Percentiles rank a stretch among this genome's conserved stretches.
These are phyloP conservation scores for Trypanosoma boissoni DNA, from an alignment of 208 protist genomes.

Conservation along the genomic window DNA sequence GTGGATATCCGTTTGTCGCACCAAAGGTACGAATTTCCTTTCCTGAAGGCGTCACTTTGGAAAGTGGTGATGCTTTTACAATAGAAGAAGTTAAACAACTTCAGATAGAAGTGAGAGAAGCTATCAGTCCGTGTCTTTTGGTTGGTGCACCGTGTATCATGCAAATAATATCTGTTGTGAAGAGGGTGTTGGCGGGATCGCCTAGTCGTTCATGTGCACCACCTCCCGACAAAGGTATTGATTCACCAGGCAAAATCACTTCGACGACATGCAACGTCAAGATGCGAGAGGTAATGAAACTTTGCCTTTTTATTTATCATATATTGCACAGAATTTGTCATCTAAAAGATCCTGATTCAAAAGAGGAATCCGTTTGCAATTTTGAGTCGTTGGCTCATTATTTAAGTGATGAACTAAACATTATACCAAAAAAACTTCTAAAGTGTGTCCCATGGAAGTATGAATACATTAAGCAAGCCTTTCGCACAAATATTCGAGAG, in stretches of 20 bases:
- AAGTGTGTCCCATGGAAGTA: slow-evolving; percentile 59
- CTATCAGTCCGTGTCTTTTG: slow-evolving; percentile 50
- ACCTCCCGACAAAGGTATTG: slow-evolving; percentile 3
- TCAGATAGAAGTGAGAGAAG: slow-evolving; percentile 42
- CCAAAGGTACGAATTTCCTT: slow-evolving; percentile 48
- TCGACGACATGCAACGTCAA: slow-evolving; percentile 25
- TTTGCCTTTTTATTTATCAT: slow-evolving; percentile 69
- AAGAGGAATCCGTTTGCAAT: slow-evolving; percentile 64
- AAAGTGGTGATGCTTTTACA: slow-evolving; percentile 25
- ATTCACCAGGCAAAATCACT: slow-evolving; percentile 10
- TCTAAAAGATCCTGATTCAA: slow-evolving; percentile 69
- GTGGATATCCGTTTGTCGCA: slow-evolving; percentile 66
- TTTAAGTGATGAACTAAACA: slow-evolving; percentile 40
- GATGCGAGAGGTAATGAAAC: slow-evolving; percentile 51
- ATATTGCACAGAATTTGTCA: slow-evolving; percentile 77
- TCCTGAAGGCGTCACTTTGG: slow-evolving; percentile 27
- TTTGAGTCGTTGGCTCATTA: slow-evolving; percentile 60
- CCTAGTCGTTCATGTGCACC: slow-evolving; percentile 10
- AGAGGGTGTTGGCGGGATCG: slow-evolving; percentile 34
- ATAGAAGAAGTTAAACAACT: slow-evolving; percentile 44
- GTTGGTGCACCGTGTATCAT: slow-evolving; percentile 63
- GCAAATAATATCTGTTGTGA: slow-evolving; percentile 65
- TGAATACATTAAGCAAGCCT: slow-evolving; percentile 44
- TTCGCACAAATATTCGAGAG: slow-evolving; percentile 32
- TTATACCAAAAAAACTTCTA: slow-evolving; percentile 49